Base-by-base conservation (phyloP, 352 stramenopile species). In the Pythium phragmiticola region DNA sequence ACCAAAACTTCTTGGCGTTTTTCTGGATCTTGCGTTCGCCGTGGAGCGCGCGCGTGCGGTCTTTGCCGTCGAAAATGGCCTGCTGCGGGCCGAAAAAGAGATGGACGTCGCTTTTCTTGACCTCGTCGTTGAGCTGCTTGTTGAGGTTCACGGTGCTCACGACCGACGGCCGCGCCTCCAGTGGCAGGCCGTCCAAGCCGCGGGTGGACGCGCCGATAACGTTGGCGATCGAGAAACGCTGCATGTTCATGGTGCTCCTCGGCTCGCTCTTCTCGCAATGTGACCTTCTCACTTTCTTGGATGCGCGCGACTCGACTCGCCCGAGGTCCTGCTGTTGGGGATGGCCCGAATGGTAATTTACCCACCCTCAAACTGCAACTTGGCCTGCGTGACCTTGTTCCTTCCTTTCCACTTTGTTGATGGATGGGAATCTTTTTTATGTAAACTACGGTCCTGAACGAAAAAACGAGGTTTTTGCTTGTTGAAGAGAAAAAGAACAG, bases 1-100 rank as follows among this genome's bases (percentile, higher is more conserved):
- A 85, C 77, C 85, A 95, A 60, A 87, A 90, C 48, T 79, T 76
- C 61, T 89, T 90, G 47, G 54, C 69, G 66, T 81, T 93, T 76
- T 95, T 95, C 59, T 89, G 76, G 54, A 95, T 91, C 69, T 89
- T 91, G 66, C 87, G 87, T 68, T 95, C 87, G 51, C 84, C 79
- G 60, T 95, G 87, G 73, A 95, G 89, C 60, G 89, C 86, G 68
- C 84, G 86, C 68, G 84, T 85, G 60, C 82, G 80, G 53, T 91
- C 85, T 48, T 68, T 73, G 63, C 78, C 82, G 23, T 92, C 84
- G 23, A 90, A 91, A 11, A 93, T 78, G 8, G 70, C 73, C 42
- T 85, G 72, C 50, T 88, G 81, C 33, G 86, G 86, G 0, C 86
- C 86, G 62, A 92, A 95, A 71, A 95, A 95, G 3, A 93, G 51